These are phyloP conservation scores for Linderina pennispora DNA, from an alignment of 192 early-diverging fungal species.

Conservation along the genomic window DNA sequence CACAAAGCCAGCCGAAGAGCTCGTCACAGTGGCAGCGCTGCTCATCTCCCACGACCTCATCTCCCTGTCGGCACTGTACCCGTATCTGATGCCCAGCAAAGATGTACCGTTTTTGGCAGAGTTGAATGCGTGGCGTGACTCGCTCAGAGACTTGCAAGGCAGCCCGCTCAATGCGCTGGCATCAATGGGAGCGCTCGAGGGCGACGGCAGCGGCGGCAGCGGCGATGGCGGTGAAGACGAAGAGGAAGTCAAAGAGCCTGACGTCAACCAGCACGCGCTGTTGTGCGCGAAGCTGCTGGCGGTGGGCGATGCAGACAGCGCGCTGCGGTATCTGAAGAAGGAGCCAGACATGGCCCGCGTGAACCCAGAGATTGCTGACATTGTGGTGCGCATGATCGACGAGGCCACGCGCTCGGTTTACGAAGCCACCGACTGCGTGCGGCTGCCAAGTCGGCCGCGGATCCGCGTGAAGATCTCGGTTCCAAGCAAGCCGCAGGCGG, in stretches of 20 bases:
- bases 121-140: conserved; percentile 21
- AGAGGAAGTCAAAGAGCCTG: background rate
- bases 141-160: conserved; percentile 23
- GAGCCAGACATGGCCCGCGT: conserved; percentile 29
- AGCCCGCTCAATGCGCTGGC: conserved; percentile 8
- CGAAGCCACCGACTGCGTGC: conserved; percentile 23
- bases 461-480: background rate
- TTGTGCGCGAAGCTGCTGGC: conserved; percentile 36
- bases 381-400: conserved; percentile 27
- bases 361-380: conserved; percentile 24
- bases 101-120: conserved; percentile 11
- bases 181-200: conserved; percentile 31
- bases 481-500: too few species aligned
- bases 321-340: conserved; percentile 25
- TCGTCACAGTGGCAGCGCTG: conserved; percentile 33
- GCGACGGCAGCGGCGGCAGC: conserved; percentile 1
- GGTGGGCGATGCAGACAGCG: conserved; percentile 24
- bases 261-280: conserved; percentile 32
- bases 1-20: conserved; percentile 29
- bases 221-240: conserved; percentile 3
- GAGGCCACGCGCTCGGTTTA: conserved; percentile 18
- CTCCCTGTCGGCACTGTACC: conserved; percentile 21
- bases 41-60: conserved; percentile 33
- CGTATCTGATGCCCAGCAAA: conserved; percentile 16
- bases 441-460: conserved; percentile 11